Conservation (phyloP, 176 grass and related monocot genomes). For the Melocanna baccifera region DNA sequence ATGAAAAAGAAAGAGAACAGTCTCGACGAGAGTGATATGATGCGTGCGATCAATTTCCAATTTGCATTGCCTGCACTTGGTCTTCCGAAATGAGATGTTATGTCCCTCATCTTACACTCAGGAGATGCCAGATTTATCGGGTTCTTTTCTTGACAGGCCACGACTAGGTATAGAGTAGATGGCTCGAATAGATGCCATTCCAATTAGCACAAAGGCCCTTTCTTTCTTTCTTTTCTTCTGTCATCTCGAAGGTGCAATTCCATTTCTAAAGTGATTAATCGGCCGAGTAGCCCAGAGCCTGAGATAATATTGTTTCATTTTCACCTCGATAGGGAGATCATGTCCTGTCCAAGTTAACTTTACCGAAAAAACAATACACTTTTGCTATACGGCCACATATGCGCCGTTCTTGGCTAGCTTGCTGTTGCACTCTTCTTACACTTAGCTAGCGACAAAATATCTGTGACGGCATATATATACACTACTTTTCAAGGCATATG, state of each 20-base stretch:
- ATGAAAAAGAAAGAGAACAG: background rate
- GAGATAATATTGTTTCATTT: background rate
- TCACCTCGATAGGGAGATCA: background rate
- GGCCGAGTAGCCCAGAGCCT: background rate
- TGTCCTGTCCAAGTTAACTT: background rate
- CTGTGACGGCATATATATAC: too few relatives aligned
- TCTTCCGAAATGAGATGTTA: background rate
- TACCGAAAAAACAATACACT: background rate
- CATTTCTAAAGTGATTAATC: background rate
- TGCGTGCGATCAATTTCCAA: background rate
- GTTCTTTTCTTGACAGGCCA: conserved; percentile 22
- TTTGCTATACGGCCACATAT: background rate
- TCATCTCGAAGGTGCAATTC: background rate
- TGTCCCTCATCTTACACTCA: background rate
- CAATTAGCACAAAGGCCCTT: background rate
- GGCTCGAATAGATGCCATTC: background rate
- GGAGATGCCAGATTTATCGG: background rate
- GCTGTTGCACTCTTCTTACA: background rate
- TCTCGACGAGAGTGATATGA: background rate
- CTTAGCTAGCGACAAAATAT: background rate
- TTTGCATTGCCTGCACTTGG: background rate
- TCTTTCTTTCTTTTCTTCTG: background rate
- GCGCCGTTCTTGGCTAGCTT: background rate
- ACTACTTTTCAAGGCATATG: too few relatives aligned
- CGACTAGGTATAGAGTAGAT: too few relatives aligned